Conservation (phyloP, 2,329 filamentous ascomycete genomes). For the Pseudovirgaria hyperparasitica region DNA sequence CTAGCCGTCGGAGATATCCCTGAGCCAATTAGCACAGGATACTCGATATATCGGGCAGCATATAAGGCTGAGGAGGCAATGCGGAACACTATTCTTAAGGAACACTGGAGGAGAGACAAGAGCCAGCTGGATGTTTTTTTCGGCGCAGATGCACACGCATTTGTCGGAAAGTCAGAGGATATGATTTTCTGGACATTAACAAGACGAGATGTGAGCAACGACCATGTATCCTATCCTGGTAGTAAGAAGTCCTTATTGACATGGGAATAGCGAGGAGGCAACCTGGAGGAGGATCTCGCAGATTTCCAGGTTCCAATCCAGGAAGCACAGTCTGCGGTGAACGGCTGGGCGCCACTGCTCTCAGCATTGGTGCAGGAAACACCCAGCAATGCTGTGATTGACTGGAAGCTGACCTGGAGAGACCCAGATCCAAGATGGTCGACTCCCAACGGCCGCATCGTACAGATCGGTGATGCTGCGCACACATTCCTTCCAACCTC, state of each 20-base stretch:
- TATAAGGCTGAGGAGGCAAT: background rate
- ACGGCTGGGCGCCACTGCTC: slow-evolving; percentile 21
- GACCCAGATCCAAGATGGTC: slow-evolving; percentile 42
- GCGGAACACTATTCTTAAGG: background rate
- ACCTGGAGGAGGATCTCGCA: no score
- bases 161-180: no score
- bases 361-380: slow-evolving; percentile 23
- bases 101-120: no score
- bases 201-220: no score
- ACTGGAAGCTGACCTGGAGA: slow-evolving; percentile 44
- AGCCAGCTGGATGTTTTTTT: no score
- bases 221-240: no score
- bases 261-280: no score
- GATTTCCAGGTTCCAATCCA: no score
- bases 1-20: slow-evolving; percentile 3
- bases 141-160: no score
- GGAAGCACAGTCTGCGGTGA: slow-evolving; percentile 18
- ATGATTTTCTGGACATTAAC: no score
- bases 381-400: slow-evolving; percentile 24
- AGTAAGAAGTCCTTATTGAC: no score
- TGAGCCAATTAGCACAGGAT: slow-evolving; percentile 4
- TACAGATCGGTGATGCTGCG: slow-evolving; percentile 40
- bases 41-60: slow-evolving; percentile 1
- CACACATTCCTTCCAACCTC: slow-evolving; percentile 42
- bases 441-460: slow-evolving; percentile 36